phyloP scores from a whole-genome alignment of 2,329 filamentous ascomycete genomes.

The Pyricularia sp. region DNA sequence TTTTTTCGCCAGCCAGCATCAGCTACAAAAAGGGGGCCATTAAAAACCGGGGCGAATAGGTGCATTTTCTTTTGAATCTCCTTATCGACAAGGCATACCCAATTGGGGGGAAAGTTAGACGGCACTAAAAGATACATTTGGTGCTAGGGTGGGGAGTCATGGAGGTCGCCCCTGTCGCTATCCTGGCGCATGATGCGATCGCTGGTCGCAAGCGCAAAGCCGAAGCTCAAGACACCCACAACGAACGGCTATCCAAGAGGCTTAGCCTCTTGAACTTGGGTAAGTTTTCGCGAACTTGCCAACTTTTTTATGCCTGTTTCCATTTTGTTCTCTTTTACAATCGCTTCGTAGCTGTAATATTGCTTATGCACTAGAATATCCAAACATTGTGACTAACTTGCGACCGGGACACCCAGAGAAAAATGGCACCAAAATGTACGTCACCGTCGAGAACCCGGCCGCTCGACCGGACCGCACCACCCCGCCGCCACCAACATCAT shows the following conservation, averaged over 20 bases:
- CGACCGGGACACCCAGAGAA: constrained; percentile 34
- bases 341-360: neutral
- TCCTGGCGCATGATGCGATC: constrained; percentile 5
- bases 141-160: neutral
- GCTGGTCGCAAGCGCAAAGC: constrained; percentile 49
- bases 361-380: neutral
- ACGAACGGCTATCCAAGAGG: constrained; percentile 73
- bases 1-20: neutral
- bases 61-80: neutral
- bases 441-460: constrained; percentile 45
- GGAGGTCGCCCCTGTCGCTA: constrained; percentile 1
- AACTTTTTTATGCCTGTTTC: neutral
- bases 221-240: constrained; percentile 40
- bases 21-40: neutral
- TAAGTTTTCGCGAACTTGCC: constrained; percentile 31
- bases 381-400: neutral
- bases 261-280: constrained; percentile 76
- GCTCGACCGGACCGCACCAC: neutral
- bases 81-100: neutral
- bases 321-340: neutral
- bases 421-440: constrained; percentile 55
- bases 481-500: constrained; percentile 1
- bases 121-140: no score
- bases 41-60: neutral
- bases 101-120: neutral